These are phyloP conservation scores for Fusarium proliferatum DNA, from an alignment of 2,329 filamentous ascomycete genomes.

Conservation along the genomic window DNA sequence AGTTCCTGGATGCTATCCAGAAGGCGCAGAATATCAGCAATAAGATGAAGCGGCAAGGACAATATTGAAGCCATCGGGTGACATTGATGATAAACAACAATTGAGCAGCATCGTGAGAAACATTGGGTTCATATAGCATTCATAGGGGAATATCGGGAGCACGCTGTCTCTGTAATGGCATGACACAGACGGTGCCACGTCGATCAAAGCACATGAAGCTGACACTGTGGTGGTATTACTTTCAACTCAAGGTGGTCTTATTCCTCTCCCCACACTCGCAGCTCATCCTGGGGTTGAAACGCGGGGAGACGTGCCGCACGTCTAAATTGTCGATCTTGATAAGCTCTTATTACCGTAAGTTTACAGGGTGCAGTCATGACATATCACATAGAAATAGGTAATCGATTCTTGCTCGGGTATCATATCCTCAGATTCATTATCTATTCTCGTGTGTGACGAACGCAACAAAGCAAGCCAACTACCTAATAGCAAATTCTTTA, in stretches of 20 bases:
- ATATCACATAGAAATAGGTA: not conserved
- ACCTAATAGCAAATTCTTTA: not conserved
- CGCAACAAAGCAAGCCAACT: not conserved
- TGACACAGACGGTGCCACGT: slow-evolving; percentile 23
- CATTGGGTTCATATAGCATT: not conserved
- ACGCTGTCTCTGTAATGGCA: slow-evolving; percentile 17
- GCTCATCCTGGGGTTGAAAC: slow-evolving; percentile 11
- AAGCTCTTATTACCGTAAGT: not conserved
- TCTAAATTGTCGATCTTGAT: slow-evolving; percentile 1
- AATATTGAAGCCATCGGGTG: slow-evolving; percentile 32
- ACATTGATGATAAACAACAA: not conserved
- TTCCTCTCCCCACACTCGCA: slow-evolving; percentile 40
- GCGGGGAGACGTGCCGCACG: not conserved
- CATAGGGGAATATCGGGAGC: not conserved
- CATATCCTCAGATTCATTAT: slow-evolving; percentile 14
- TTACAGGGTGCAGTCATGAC: not conserved
- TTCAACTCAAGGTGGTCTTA: slow-evolving; percentile 31
- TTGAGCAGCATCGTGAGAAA: not conserved
- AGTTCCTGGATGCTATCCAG: slow-evolving; percentile 32
- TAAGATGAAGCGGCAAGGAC: slow-evolving; percentile 38
- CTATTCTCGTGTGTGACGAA: not conserved
- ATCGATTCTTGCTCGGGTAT: not conserved
- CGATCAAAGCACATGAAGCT: slow-evolving; percentile 28
- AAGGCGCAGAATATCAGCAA: slow-evolving; percentile 37
- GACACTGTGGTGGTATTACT: slow-evolving; percentile 21